Evolutionary conservation across 768 basidiomycete genomes (phyloP), one percentile per base, ranked within the genome.

Genomic region (Tricholoma hemisulphureum): DNA sequence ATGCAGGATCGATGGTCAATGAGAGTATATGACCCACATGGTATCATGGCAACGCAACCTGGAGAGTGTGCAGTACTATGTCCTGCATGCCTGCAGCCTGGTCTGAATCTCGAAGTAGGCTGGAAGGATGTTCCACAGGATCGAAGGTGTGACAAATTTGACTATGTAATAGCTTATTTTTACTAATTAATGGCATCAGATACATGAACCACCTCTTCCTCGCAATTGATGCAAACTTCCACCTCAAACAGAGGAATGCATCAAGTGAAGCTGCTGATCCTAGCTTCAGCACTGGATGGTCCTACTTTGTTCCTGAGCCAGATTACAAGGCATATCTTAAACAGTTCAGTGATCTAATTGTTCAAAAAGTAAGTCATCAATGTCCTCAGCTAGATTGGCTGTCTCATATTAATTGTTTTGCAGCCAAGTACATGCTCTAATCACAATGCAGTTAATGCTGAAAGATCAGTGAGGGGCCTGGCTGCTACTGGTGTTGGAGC

Each of bases 1-100:
- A n/a, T n/a, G n/a, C 21, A 66, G 64, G 60, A 68, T 55, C 58
- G 63, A 5, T 71, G 69, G 10, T 52, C 65, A 49, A 62, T 70
- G 32, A 43, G 69, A 52, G 63, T 68, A 37, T 65, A 72, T 58
- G 60, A 68, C 58, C 59, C 61, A 49, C 53, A 43, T 52, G 67
- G 67, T 1, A 28, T 55, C 10, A 51, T 57, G 16, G 54, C 21
- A 14, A 65, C 62, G 6, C 45, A 58, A 29, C 51, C 29, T 10
- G 65, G 70, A 10, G 56, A 62, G 28, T 60, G 59, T 21, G 71
- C 67, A 2, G 62, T 71, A 7, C 23, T 62, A 4, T 73, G 70
- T 29, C 69, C 67, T 8, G 70, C 71, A 1, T 73, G 69, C 53
- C 71, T 71, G 0, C 65, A 65, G 9, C 64, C 62, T 0, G 57